phyloP scores from a whole-genome alignment of 805 yeast species.

The Sugiyamaella qingdaonensis region DNA sequence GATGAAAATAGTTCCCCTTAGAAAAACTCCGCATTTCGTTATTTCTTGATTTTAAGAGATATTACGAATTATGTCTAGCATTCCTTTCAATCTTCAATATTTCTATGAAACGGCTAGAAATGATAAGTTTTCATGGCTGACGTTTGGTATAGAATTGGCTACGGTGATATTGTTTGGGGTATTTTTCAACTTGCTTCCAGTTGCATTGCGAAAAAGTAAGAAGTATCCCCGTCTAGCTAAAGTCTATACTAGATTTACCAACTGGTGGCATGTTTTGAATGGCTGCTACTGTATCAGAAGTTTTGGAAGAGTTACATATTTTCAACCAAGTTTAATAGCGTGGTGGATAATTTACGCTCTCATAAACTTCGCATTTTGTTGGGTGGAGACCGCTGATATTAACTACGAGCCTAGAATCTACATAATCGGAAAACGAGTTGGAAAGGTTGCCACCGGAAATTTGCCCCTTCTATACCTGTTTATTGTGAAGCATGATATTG shows the following conservation, averaged over 20 bases:
- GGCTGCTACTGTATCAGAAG: conserved; percentile 23
- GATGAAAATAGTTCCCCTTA: no score
- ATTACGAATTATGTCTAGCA: conserved; percentile 16
- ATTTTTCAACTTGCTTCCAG: conserved; percentile 43
- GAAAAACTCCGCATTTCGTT: no score
- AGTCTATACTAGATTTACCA: conserved; percentile 31
- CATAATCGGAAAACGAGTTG: conserved; percentile 42
- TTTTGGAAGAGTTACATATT: conserved; percentile 20
- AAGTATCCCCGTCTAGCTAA: conserved; percentile 4
- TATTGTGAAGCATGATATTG: conserved; percentile 39
- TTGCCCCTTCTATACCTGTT: conserved; percentile 38
- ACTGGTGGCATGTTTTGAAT: conserved; percentile 32
- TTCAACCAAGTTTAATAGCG: conserved; percentile 42
- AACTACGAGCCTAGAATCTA: conserved; percentile 39
- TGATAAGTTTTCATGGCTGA: conserved; percentile 37
- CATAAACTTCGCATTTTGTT: conserved; percentile 32
- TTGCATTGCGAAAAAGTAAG: conserved; percentile 26
- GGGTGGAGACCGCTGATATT: conserved; percentile 37
- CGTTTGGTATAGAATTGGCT: conserved; percentile 30
- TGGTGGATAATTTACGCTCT: conserved; percentile 31
- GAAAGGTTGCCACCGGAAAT: conserved; percentile 39
- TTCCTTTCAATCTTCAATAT: conserved; percentile 39
- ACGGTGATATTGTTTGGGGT: conserved; percentile 38
- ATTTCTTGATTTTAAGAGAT: not conserved
- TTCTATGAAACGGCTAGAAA: conserved; percentile 39